Base-by-base conservation (phyloP, 2,329 filamentous ascomycete species). In the Aspergillus aculeatinus region DNA sequence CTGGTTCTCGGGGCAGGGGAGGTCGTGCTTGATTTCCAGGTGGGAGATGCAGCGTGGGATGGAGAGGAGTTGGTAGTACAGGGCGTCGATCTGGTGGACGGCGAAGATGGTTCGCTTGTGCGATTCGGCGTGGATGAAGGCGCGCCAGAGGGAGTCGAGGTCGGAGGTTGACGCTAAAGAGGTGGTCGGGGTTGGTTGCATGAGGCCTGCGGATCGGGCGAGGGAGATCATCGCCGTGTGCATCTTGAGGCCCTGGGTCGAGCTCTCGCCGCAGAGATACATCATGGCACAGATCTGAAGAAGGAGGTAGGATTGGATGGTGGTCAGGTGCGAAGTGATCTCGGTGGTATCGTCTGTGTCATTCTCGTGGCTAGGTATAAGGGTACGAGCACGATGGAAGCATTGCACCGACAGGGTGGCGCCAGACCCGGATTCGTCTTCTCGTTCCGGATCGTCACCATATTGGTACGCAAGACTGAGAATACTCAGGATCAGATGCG, bases 1-100 rank as follows among this genome's bases (percentile, higher is more conserved):
- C 56, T 70, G 69, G 14, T 70, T 69, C 50, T 72, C 69, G 0
- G 76, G 72, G 51, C 75, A 79, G 1, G 79, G 79, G 4, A 81
- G 67, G 16, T 78, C 73, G 55, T 80, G 76, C 60, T 80, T 80
- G 62, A 81, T 75, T 66, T 81, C 79, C 3, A 80, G 67, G 48
- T 80, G 68, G 5, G 68, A 70, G 48, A 70, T 67, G 10, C 62
- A 68, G 39, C 68, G 67, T 0, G 68, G 68, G 12, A 70, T 67
- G 2, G 68, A 70, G 3, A 80, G 66, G 53, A 79, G 71, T 53
- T 80, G 77, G 59, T 80, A 80, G 75, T 77, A 80, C 2, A 79
- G 62, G 0, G 77, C 71, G 58, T 80, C 78, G 27, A 29, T 29
- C 27, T 29, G 27, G 7, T 29, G 27, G 27, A 29, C 27, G 2